Conservation (phyloP, 345 rosid genomes). For the Carallia pectinifolia region DNA sequence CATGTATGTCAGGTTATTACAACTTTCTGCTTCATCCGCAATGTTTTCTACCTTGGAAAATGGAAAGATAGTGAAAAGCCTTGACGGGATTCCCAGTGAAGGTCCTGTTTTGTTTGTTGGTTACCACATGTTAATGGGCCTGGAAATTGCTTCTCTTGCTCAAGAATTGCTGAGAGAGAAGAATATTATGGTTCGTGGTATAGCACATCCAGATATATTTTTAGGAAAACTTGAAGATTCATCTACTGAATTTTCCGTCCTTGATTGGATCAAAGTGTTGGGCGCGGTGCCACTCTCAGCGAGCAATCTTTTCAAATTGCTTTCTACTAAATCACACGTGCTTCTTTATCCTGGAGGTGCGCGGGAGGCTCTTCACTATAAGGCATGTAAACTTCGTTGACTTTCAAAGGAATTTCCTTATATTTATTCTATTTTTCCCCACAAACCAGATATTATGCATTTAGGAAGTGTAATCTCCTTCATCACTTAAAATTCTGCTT, state of each 20-base stretch:
- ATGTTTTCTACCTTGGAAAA: constrained; percentile 54
- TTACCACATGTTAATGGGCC: constrained; percentile 56
- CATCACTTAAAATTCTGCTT: too few relatives aligned
- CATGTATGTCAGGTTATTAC: constrained; percentile 14
- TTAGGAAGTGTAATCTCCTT: too few relatives aligned
- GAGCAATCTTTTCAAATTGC: constrained; percentile 56
- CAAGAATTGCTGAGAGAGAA: constrained; percentile 33
- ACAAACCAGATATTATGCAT: too few relatives aligned
- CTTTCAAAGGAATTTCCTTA: neutral
- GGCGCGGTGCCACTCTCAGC: constrained; percentile 75
- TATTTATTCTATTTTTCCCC: neutral
- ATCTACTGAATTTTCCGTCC: constrained; percentile 20
- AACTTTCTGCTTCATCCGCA: constrained; percentile 24
- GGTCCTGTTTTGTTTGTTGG: constrained; percentile 60
- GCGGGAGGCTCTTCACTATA: constrained; percentile 74
- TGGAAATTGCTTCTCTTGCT: constrained; percentile 39
- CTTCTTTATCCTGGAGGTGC: constrained; percentile 75
- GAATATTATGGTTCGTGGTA: constrained; percentile 48
- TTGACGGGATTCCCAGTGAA: constrained; percentile 50
- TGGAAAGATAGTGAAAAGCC: constrained; percentile 51
- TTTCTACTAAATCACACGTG: constrained; percentile 62
- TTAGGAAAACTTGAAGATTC: constrained; percentile 14
- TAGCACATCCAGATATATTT: constrained; percentile 51
- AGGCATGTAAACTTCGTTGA: constrained; percentile 30
- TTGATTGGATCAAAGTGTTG: constrained; percentile 48